phyloP scores from a whole-genome alignment of 495 filamentous ascomycete species.

The Viridothelium virens region DNA sequence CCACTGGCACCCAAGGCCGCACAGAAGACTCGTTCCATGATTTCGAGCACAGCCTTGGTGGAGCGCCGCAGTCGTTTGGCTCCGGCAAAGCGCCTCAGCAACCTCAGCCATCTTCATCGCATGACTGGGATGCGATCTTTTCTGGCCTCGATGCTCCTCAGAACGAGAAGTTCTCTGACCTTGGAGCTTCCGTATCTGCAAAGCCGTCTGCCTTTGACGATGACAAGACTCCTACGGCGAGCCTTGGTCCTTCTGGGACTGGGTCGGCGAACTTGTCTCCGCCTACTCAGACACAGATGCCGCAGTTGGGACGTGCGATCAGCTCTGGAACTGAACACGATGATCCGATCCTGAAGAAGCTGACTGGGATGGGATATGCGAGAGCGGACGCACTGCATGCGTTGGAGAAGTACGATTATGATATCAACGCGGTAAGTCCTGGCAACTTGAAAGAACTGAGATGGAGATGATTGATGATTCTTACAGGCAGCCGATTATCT shows the following conservation, averaged over 20 bases:
- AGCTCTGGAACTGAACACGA: conserved; percentile 72
- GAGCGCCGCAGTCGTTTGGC: conserved; percentile 20
- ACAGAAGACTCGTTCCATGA: conserved; percentile 45
- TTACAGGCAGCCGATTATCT: conserved; percentile 33
- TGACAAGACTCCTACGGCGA: conserved; percentile 6
- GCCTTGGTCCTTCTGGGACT: background rate
- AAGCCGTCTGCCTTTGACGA: conserved; percentile 9
- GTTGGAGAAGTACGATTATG: conserved; percentile 90
- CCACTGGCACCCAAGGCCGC: conserved; percentile 45
- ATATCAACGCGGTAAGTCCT: conserved; percentile 77
- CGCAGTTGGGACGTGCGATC: conserved; percentile 53
- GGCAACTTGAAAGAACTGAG: background rate
- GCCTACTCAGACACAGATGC: conserved; percentile 23
- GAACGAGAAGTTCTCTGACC: conserved; percentile 13
- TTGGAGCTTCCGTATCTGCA: conserved; percentile 12
- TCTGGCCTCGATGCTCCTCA: conserved; percentile 60
- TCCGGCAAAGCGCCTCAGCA: conserved; percentile 24
- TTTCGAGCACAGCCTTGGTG: conserved; percentile 36
- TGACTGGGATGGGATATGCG: conserved; percentile 87
- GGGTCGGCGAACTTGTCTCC: background rate
- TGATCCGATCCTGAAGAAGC: conserved; percentile 81
- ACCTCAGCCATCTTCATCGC: conserved; percentile 38
- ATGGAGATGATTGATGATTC: background rate
- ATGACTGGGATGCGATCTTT: conserved; percentile 96
- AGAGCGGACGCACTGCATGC: conserved; percentile 71